These are phyloP conservation scores for Fragaria nilgerrensis DNA, from an alignment of 306 rosid species.

Conservation along the genomic window DNA sequence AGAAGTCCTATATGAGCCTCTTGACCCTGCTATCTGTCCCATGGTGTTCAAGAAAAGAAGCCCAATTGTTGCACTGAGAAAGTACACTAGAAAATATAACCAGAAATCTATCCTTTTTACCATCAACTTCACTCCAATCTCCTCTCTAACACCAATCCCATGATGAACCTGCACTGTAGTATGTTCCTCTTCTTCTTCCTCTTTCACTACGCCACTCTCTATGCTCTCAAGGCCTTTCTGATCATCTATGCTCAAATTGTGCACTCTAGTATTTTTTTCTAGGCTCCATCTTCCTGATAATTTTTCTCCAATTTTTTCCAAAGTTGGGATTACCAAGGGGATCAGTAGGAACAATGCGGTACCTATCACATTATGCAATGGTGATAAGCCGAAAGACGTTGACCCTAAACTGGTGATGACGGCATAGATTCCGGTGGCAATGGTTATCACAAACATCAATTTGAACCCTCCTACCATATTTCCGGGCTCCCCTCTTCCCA, in stretches of 20 bases:
- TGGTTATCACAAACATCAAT: slow-evolving; percentile 58
- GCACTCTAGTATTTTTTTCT: slow-evolving; percentile 43
- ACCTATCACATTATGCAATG: slow-evolving; percentile 34
- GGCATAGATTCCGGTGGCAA: slow-evolving; percentile 65
- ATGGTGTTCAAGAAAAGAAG: slow-evolving; percentile 78
- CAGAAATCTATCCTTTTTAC: slow-evolving; percentile 67
- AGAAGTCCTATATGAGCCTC: slow-evolving; percentile 53
- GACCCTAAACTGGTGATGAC: slow-evolving; percentile 58
- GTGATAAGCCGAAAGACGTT: slow-evolving; percentile 7
- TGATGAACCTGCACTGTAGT: slow-evolving; percentile 4
- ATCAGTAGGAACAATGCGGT: slow-evolving; percentile 48
- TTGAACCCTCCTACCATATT: slow-evolving; percentile 44
- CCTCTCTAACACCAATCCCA: slow-evolving; percentile 44
- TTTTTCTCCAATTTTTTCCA: slow-evolving; percentile 32
- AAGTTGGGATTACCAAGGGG: slow-evolving; percentile 49
- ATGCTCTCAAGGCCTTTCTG: slow-evolving; percentile 7
- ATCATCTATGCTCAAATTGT: slow-evolving; percentile 37
- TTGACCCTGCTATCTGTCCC: slow-evolving; percentile 92
- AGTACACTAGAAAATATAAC: slow-evolving; percentile 61
- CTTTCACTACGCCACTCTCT: slow-evolving; percentile 18
- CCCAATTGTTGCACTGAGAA: slow-evolving; percentile 75
- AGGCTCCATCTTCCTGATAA: slow-evolving; percentile 10
- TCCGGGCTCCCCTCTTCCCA: not conserved
- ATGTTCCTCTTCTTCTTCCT: slow-evolving; percentile 3
- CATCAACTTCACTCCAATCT: slow-evolving; percentile 75